Base-by-base conservation (phyloP, 768 basidiomycete species). In the Boletus rubroflammeus region DNA sequence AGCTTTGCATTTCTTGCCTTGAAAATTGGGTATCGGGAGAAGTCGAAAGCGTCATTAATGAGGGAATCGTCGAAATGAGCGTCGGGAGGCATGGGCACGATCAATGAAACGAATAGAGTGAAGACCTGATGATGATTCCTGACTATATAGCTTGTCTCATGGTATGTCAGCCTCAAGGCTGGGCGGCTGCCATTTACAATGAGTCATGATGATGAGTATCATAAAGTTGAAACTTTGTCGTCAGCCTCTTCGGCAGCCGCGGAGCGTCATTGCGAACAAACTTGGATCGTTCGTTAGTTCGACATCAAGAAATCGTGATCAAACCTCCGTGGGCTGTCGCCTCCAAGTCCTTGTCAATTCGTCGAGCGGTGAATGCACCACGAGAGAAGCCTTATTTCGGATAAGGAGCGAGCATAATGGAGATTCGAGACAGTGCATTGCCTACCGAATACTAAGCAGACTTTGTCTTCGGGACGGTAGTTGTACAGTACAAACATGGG, bases 391-490 rank as follows among this genome's bases (percentile, higher is more conserved):
- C 89, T 84, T 28, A 15, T 29, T 31, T 6, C 3, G 28, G 23
- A 41, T 73, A 5, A 73, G 54, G 21, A 21, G 6, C 14, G 21
- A 64, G 6, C 32, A 2, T 14, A 6, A 21, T 26, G n/a, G n/a
- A n/a, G n/a, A n/a, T n/a, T n/a, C 2, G 6, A 40, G 17, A 28
- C 34, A 10, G 10, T 10, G 35, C 38, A 36, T n/a, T 6, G 35
- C 61, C 73, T 21, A 84, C 86, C 88, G 54, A 89, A 88, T 21
- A n/a, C n/a, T n/a, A 90, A 68, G 62, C 84, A 88, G 29, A 91
- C 81, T 66, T 78, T 88, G 65, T 90, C 88, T 0, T 89, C 90
- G 0, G 71, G 61, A 17, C 73, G 75, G 64, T 86, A 90, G 61
- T 86, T 90, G 56, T 86, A 77, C 90, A 92, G n/a, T n/a, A n/a